Base-by-base conservation (phyloP, 139 green algal genomes). In the Pseudopediastrum boryanum region DNA sequence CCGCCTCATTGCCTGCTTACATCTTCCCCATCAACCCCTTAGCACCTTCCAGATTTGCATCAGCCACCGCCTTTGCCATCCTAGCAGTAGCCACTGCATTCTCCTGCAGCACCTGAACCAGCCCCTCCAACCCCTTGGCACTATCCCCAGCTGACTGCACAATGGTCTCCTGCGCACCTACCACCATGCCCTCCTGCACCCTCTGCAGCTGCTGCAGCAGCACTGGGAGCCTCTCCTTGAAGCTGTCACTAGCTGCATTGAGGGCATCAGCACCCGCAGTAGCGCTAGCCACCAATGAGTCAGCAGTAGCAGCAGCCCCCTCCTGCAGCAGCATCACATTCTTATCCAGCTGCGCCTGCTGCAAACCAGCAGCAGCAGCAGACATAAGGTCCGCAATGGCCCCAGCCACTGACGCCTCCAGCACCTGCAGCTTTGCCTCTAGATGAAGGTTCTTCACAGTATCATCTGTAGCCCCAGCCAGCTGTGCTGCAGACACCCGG, bases 371-470 rank as follows among this genome's bases (percentile, higher is more conserved):
- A 29, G 65, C 65, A 4, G 71, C 71, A 5, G 43, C 69, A 21
- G 54, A 39, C n/a, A 56, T 44, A 39, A 78, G 71, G 16, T 54
- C 71, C 13, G 44, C n/a, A 2, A 70, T 33, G 9, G 44, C 50
- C 7, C 44, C 31, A 21, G 64, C 71, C 46, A 56, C 71, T 44
- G 69, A n/a, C 9, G 36, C 51, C 54, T 78, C 71, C 8, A 78
- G 54, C 71, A 70, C 31, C 59, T 39, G 25, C 38, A 78, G 54
- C 42, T 78, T 54, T 41, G 56, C 39, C 54, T 78, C 54, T 41
- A 78, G 38, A 38, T 70, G 71, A 54, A 78, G 54, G 41, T 78
- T 78, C n/a, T 78, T 56, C 36, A 78, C 71, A 39, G 68, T 56
- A 31, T 54, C 54, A 21, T 41, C 44, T 6, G 71, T 69, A 36